Percentiles rank a stretch among this genome's conserved stretches.
phyloP scores from a whole-genome alignment of 2,329 filamentous ascomycete genomes.

The Fusarium decemcellulare region DNA sequence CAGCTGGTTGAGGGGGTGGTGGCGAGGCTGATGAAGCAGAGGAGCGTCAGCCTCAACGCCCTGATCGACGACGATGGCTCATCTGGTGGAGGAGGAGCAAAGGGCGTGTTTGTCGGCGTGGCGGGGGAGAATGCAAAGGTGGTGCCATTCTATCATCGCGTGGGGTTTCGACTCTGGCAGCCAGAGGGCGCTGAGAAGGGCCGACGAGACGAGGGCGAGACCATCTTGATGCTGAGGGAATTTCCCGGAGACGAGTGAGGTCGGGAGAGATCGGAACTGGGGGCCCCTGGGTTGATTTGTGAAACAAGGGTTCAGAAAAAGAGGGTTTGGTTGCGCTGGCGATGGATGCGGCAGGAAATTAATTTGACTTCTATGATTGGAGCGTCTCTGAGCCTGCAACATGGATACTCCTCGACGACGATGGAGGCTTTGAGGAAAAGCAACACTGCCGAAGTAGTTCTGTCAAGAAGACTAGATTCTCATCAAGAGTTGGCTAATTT shows the following conservation, averaged over 20 bases:
- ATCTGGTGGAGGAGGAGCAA: not conserved
- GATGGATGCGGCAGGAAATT: not conserved
- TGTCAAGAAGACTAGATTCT: too few species aligned
- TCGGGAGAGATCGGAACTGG: conserved; percentile 31
- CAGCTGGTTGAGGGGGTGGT: conserved; percentile 58
- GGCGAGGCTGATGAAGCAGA: conserved; percentile 56
- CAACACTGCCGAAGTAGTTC: too few species aligned
- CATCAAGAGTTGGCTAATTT: too few species aligned
- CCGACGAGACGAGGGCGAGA: conserved; percentile 40
- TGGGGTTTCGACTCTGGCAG: conserved; percentile 60
- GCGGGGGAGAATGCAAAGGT: conserved; percentile 63
- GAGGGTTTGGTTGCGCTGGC: conserved; percentile 4
- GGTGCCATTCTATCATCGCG: conserved; percentile 62
- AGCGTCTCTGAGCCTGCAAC: conserved; percentile 9
- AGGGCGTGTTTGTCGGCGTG: conserved; percentile 53
- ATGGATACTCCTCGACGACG: too few species aligned
- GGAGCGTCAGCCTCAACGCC: not conserved
- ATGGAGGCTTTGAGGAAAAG: too few species aligned
- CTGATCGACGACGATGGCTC: too few species aligned
- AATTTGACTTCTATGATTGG: conserved; percentile 20
- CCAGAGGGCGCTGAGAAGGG: conserved; percentile 54
- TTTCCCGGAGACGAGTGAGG: conserved; percentile 21
- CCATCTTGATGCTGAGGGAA: conserved; percentile 42
- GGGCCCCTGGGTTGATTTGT: not conserved
- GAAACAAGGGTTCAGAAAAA: conserved; percentile 32